Percentiles rank a stretch among this genome's conserved stretches.
Evolutionary conservation across 345 rosid genomes (phyloP).

Genomic region (Salix brachista): DNA sequence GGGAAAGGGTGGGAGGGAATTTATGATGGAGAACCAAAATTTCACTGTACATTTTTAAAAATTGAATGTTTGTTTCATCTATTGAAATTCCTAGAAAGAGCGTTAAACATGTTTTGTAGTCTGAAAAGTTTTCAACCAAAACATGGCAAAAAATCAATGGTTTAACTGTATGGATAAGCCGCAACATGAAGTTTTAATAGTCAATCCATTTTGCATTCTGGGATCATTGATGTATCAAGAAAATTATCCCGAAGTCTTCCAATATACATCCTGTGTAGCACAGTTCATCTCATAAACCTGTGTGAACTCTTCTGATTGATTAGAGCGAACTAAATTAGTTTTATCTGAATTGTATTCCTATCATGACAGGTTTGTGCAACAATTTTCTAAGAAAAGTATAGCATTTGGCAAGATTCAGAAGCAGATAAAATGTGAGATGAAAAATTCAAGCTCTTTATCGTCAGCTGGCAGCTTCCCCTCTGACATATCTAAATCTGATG

Average conservation of each 20-base stretch:
- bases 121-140: too few relatives aligned
- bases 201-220: background rate
- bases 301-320: background rate
- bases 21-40: too few relatives aligned
- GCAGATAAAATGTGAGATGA: conserved; percentile 60
- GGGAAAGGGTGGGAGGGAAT: too few relatives aligned
- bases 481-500: background rate
- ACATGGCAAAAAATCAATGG: too few relatives aligned
- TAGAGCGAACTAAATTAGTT: background rate
- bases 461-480: conserved; percentile 15
- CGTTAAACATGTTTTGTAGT: background rate
- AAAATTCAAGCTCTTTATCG: conserved; percentile 28
- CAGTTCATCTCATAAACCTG: background rate
- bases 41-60: too few relatives aligned
- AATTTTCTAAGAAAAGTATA: conserved; percentile 46
- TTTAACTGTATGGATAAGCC: background rate
- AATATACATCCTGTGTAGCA: background rate
- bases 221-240: background rate
- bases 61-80: too few relatives aligned
- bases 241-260: background rate
- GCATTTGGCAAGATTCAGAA: conserved; percentile 70
- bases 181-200: background rate
- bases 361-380: conserved; percentile 59
- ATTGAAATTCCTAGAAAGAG: too few relatives aligned
- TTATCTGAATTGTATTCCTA: conserved; percentile 1